Percentiles rank a stretch among this genome's conserved stretches.
Evolutionary conservation across 306 rosid genomes (phyloP).

Genomic region (Trifolium dubium): DNA sequence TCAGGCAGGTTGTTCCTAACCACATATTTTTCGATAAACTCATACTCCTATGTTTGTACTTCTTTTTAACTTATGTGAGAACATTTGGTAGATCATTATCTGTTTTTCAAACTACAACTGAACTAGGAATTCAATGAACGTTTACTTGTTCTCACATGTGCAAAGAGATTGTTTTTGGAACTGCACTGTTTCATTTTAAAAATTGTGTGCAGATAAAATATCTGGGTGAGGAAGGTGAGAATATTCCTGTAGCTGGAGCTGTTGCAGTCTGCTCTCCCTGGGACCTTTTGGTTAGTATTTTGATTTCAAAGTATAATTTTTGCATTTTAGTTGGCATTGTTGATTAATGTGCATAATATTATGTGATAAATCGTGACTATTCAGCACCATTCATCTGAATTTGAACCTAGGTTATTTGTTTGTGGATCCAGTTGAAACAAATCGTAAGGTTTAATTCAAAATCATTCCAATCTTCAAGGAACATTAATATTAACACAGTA

Average conservation of each 20-base stretch:
- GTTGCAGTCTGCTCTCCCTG: conserved; percentile 91
- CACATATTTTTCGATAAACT: conserved; percentile 11
- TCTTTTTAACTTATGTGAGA: conserved; percentile 5
- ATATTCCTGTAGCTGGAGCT: conserved; percentile 85
- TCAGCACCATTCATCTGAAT: conserved; percentile 8
- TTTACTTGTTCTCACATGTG: conserved; percentile 22
- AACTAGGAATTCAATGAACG: conserved; percentile 6
- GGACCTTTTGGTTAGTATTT: conserved; percentile 92
- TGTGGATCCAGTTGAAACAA: conserved; percentile 7
- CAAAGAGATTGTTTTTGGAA: conserved; percentile 16
- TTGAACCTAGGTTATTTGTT: conserved; percentile 14
- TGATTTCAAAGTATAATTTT: conserved; percentile 33
- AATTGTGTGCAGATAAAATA: conserved; percentile 70
- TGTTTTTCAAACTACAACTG: conserved; percentile 20
- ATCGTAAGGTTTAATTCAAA: neutral
- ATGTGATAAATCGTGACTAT: conserved; percentile 23
- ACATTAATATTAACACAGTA: conserved; percentile 3
- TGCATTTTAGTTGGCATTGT: conserved; percentile 25
- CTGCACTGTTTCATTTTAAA: conserved; percentile 40
- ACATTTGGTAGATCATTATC: conserved; percentile 16
- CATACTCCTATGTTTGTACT: conserved; percentile 24
- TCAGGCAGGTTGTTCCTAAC: conserved; percentile 21
- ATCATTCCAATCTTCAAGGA: conserved; percentile 9
- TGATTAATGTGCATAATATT: neutral
- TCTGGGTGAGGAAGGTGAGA: conserved; percentile 94